phyloP scores from a whole-genome alignment of 108 stramenopile species.

The Skeletonema grethae region DNA sequence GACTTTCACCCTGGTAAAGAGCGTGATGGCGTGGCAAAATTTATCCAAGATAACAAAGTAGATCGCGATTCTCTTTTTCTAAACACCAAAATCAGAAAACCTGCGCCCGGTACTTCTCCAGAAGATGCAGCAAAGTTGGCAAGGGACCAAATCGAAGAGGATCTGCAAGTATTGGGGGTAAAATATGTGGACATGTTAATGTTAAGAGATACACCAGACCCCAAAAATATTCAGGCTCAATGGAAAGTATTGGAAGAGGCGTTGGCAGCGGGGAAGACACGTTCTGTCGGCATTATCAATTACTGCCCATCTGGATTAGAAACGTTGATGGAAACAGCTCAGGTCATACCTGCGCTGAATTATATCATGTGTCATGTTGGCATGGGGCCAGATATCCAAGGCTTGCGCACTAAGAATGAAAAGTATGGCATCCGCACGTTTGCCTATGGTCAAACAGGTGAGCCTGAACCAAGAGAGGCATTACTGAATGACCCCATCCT shows the following conservation, averaged over 20 bases:
- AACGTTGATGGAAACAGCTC: constrained; percentile 46
- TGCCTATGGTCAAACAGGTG: constrained; percentile 56
- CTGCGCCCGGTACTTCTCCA: constrained; percentile 53
- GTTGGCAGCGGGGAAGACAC: constrained; percentile 30
- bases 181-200: constrained; percentile 58
- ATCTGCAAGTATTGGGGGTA: constrained; percentile 42
- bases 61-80: constrained; percentile 40
- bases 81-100: constrained; percentile 65
- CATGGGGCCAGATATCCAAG: constrained; percentile 43
- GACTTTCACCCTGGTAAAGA: constrained; percentile 68
- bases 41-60: constrained; percentile 12
- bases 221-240: constrained; percentile 53
- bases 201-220: constrained; percentile 58
- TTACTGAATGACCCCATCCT: constrained; percentile 39
- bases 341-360: constrained; percentile 51
- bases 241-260: constrained; percentile 63
- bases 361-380: constrained; percentile 58
- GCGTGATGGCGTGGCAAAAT: constrained; percentile 55
- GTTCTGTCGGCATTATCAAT: constrained; percentile 58
- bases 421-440: constrained; percentile 52
- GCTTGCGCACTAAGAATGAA: constrained; percentile 45
- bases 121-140: constrained; percentile 40
- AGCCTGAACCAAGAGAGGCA: constrained; percentile 49
- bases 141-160: constrained; percentile 52
- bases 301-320: constrained; percentile 48